phyloP scores from a whole-genome alignment of 2,329 filamentous ascomycete species.

The Fusarium austroafricanum region DNA sequence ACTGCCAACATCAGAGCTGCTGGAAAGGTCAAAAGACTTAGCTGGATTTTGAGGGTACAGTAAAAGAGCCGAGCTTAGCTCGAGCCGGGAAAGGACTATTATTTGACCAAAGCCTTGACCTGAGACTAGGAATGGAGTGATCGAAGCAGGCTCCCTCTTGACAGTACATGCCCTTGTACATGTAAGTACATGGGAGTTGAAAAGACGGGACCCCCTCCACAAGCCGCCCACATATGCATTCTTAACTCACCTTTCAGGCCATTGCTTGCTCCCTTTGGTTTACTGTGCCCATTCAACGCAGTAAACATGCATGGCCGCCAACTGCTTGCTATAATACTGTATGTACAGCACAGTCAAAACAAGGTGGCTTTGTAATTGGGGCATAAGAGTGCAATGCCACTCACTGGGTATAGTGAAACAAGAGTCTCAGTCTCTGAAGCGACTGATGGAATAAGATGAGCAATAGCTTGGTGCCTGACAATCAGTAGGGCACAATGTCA shows the following conservation, averaged over 20 bases:
- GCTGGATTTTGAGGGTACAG: neutral
- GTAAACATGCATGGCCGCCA: slow-evolving; percentile 13
- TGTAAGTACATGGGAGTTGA: slow-evolving; percentile 15
- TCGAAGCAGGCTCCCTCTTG: slow-evolving; percentile 31
- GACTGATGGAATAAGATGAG: slow-evolving; percentile 14
- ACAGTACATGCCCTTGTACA: slow-evolving; percentile 13
- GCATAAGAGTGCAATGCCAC: slow-evolving; percentile 10
- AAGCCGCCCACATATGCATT: slow-evolving; percentile 29
- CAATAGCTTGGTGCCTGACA: slow-evolving; percentile 33
- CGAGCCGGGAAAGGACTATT: slow-evolving; percentile 7
- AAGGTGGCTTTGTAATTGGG: neutral
- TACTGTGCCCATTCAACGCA: neutral
- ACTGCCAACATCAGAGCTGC: neutral
- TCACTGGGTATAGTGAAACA: slow-evolving; percentile 23
- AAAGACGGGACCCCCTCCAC: slow-evolving; percentile 35
- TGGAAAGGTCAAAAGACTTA: neutral
- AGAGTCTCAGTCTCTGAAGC: slow-evolving; percentile 35
- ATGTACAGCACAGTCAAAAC: neutral
- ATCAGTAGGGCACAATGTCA: slow-evolving; percentile 33
- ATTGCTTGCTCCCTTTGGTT: slow-evolving; percentile 14
- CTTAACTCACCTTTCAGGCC: slow-evolving; percentile 42
- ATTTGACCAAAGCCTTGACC: slow-evolving; percentile 7
- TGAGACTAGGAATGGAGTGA: slow-evolving; percentile 34
- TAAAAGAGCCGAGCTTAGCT: slow-evolving; percentile 2
- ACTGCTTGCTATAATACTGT: slow-evolving; percentile 1